Evolutionary conservation across 371 early-diverging fungal species (phyloP).

Genomic region (Mucor irregularis): DNA sequence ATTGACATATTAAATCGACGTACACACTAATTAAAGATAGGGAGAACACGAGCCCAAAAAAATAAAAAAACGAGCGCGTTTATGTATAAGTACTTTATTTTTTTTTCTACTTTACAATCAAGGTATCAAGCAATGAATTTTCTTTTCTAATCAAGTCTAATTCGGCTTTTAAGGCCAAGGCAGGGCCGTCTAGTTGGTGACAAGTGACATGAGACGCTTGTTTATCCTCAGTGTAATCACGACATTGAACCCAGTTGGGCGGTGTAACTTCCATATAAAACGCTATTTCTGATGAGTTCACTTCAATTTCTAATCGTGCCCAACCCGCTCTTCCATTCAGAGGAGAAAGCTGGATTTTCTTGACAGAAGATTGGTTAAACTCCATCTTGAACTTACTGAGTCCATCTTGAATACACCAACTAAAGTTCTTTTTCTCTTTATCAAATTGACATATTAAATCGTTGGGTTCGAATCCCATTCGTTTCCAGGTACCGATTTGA

Average conservation of each 20-base stretch:
- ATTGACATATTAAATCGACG: constrained; percentile 59
- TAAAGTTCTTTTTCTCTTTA: constrained; percentile 49
- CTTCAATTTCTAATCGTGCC: constrained; percentile 33
- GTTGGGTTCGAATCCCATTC: constrained; percentile 54
- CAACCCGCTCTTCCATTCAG: constrained; percentile 30
- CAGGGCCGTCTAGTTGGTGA: constrained; percentile 45
- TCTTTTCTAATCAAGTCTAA: constrained; percentile 13
- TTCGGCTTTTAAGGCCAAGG: constrained; percentile 37
- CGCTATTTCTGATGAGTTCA: constrained; percentile 30
- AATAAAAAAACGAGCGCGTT: no score
- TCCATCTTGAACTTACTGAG: constrained; percentile 72
- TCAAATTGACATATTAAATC: constrained; percentile 67
- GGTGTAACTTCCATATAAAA: constrained; percentile 60
- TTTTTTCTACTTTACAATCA: not conserved
- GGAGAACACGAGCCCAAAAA: no score
- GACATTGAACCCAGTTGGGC: constrained; percentile 64
- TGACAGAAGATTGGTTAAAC: constrained; percentile 55
- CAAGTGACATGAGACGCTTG: constrained; percentile 51
- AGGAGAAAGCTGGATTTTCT: constrained; percentile 51
- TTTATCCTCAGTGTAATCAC: constrained; percentile 76
- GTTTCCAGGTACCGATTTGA: constrained; percentile 79
- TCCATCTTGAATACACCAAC: constrained; percentile 72
- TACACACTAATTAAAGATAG: not conserved
- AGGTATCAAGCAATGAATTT: constrained; percentile 2
- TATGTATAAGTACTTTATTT: not conserved